Conservation (phyloP, 768 basidiomycete genomes). For the Amanita brunnescens region DNA sequence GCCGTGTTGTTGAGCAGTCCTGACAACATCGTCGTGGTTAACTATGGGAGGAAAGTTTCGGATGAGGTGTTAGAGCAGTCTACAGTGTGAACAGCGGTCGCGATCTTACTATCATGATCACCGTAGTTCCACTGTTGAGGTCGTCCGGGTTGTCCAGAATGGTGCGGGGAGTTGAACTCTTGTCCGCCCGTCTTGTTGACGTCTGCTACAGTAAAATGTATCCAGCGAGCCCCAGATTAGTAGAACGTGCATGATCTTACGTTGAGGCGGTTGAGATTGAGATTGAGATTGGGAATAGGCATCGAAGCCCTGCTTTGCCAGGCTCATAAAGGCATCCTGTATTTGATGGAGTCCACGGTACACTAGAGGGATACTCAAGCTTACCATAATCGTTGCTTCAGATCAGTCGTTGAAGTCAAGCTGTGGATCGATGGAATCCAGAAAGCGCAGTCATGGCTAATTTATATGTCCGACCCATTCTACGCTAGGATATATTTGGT, state of each 20-base stretch:
- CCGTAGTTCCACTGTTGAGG: slow-evolving; percentile 10
- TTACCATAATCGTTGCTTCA: slow-evolving; percentile 4
- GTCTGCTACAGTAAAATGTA: slow-evolving; percentile 23
- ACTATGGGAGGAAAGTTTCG: slow-evolving; percentile 31
- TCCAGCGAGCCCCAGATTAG: slow-evolving; percentile 13
- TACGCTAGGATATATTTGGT: background rate
- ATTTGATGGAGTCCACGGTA: background rate
- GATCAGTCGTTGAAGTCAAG: background rate
- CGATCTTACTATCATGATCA: slow-evolving; percentile 25
- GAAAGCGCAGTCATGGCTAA: background rate
- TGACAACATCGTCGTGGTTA: slow-evolving; percentile 52
- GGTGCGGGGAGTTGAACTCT: slow-evolving; percentile 51
- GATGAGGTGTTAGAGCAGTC: background rate
- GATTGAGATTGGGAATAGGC: slow-evolving; percentile 44
- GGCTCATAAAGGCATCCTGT: slow-evolving; percentile 58
- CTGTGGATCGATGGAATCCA: background rate
- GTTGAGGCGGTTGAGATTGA: slow-evolving; percentile 38
- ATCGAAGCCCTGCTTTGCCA: slow-evolving; percentile 60
- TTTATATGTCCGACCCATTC: background rate
- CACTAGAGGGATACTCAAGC: background rate
- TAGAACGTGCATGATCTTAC: slow-evolving; percentile 19
- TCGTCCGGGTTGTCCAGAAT: slow-evolving; percentile 24
- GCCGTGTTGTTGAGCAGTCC: slow-evolving; percentile 44
- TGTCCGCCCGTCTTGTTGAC: slow-evolving; percentile 53
- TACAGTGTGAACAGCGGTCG: background rate